Base-by-base conservation (phyloP, 352 stramenopile genomes). In the Phytopythium montanum region DNA sequence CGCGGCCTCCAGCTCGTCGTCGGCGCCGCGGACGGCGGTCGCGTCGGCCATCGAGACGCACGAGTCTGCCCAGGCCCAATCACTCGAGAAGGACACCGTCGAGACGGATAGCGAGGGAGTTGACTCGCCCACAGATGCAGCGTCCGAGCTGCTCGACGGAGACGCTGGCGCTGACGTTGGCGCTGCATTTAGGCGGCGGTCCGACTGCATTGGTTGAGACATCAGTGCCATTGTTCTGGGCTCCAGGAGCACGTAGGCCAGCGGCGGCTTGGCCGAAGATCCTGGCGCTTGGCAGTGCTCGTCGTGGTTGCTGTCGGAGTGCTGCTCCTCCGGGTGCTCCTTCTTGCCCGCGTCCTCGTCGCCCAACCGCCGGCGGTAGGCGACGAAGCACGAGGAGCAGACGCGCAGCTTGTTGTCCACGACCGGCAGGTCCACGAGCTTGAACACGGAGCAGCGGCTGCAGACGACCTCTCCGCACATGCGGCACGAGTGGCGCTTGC, bases 401-500 rank as follows among this genome's bases (percentile, higher is more conserved):
- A 91, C 75, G 14, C 83, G 83, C 25, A 83, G 75, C 52, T 88
- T 87, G 59, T 69, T 81, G 48, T 83, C 76, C 51, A 82, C 51
- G 18, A 89, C 64, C 0, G 77, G 81, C 19, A 89, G 60, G 62
- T 82, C 75, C 31, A 91, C 83, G 46, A 68, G 61, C 34, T 81
- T 81, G 62, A 89, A 87, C 23, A 90, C 70, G 10, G 84, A 92
- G 59, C 84, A 93, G 13, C 81, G 75, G 48, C 78, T 82, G 69
- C 84, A 93, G 49, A 93, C 74, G 9, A 92, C 78, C 61, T 92
- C 78, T 10, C 84, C 81, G 33, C 84, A 93, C 81, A 93, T 92
- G 54, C 84, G 84, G 54, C 84, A 93, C 52, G 78, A 83, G 59
- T 93, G 84, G 19, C 83, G 79, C 58, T 92, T 88, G 26, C 84